These are phyloP conservation scores for Penicillium malachiteum DNA, from an alignment of 495 filamentous ascomycete genomes.

Conservation along the genomic window DNA sequence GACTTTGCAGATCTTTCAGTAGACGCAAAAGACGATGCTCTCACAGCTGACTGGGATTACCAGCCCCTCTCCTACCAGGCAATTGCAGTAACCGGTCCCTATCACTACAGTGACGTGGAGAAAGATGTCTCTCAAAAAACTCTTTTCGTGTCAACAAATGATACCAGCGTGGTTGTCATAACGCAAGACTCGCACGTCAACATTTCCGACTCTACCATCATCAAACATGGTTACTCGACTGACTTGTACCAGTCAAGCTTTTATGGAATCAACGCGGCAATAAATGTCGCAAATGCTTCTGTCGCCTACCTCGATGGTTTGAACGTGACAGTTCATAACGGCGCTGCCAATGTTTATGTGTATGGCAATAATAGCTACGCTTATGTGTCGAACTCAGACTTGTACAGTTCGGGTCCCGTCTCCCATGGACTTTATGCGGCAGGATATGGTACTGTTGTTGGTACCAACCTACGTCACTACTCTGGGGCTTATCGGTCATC, in stretches of 20 bases:
- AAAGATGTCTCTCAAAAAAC: slow-evolving; percentile 10
- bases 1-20: slow-evolving; percentile 8
- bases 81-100: slow-evolving; percentile 4
- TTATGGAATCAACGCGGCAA: slow-evolving; percentile 11
- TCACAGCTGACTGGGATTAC: slow-evolving; percentile 7
- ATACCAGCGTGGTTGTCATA: slow-evolving; percentile 14
- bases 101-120: slow-evolving; percentile 3
- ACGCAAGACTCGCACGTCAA: slow-evolving; percentile 9
- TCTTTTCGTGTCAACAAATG: slow-evolving; percentile 7
- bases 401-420: slow-evolving; percentile 15
- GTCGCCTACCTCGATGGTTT: not conserved
- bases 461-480: slow-evolving; percentile 7
- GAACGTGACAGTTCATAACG: slow-evolving; percentile 11
- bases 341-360: slow-evolving; percentile 8
- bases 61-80: slow-evolving; percentile 1
- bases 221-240: slow-evolving; percentile 14
- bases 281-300: slow-evolving; percentile 12
- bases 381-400: slow-evolving; percentile 5
- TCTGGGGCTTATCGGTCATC: slow-evolving; percentile 12
- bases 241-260: slow-evolving; percentile 14
- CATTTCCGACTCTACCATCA: slow-evolving; percentile 3
- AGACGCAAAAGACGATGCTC: slow-evolving; percentile 9
- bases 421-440: slow-evolving; percentile 13
- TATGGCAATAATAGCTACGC: slow-evolving; percentile 7
- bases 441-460: slow-evolving; percentile 13